Percentiles rank a stretch among this genome's conserved stretches.
Conservation (phyloP, 2,329 filamentous ascomycete species). For the Pezicula neosporulosa region DNA sequence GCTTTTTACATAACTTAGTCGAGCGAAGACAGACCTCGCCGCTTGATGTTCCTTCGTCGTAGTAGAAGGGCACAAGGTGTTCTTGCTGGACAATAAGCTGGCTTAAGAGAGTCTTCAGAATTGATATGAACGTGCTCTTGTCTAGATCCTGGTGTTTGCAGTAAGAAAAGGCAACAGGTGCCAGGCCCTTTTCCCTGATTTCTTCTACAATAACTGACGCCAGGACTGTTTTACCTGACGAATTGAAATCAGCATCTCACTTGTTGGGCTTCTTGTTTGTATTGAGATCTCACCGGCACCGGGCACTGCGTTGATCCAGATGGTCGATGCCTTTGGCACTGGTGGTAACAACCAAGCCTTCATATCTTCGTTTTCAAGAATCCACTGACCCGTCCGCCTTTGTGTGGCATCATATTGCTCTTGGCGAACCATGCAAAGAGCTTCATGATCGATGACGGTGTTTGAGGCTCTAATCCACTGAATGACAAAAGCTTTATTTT, state of each 20-base stretch:
- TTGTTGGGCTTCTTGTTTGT: too few relatives aligned
- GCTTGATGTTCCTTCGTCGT: slow-evolving; percentile 27
- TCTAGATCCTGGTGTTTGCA: slow-evolving; percentile 30
- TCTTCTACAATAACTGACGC: slow-evolving; percentile 34
- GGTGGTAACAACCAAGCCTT: slow-evolving; percentile 11
- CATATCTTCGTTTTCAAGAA: slow-evolving; percentile 23
- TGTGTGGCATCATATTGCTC: too few relatives aligned
- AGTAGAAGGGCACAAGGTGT: slow-evolving; percentile 27
- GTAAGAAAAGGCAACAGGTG: slow-evolving; percentile 33
- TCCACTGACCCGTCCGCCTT: slow-evolving; percentile 26
- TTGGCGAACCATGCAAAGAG: slow-evolving; percentile 7
- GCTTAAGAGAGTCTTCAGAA: slow-evolving; percentile 29
- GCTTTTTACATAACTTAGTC: slow-evolving; percentile 21
- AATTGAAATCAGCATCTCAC: slow-evolving; percentile 8
- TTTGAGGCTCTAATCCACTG: slow-evolving; percentile 17
- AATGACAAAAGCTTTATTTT: slow-evolving; percentile 10
- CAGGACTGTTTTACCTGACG: slow-evolving; percentile 37
- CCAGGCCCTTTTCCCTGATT: slow-evolving; percentile 6
- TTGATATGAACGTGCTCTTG: slow-evolving; percentile 27
- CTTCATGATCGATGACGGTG: slow-evolving; percentile 18
- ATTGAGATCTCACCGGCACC: slow-evolving; percentile 35
- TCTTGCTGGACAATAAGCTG: slow-evolving; percentile 30
- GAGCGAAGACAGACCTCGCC: slow-evolving; percentile 26
- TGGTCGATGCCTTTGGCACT: slow-evolving; percentile 18
- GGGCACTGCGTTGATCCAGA: slow-evolving; percentile 37